phyloP scores from a whole-genome alignment of 148 eudicot genomes.

The Rheum nobile region DNA sequence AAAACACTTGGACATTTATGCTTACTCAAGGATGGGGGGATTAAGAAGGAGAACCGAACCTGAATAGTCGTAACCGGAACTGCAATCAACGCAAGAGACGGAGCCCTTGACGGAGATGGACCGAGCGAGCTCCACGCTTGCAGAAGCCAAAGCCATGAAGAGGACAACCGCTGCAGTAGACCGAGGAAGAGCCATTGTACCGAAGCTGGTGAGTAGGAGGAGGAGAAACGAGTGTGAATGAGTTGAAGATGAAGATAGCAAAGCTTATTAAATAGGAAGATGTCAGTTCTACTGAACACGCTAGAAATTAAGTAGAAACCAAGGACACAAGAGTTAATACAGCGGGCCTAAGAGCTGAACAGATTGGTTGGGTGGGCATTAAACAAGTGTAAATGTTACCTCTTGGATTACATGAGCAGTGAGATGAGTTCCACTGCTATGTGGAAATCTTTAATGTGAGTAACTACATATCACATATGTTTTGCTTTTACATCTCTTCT shows the following conservation, averaged over 20 bases:
- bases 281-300: background rate
- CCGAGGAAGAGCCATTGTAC: slow-evolving; percentile 8
- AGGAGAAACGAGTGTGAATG: background rate
- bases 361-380: slow-evolving; percentile 7
- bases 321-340: background rate
- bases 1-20: background rate
- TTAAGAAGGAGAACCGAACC: background rate
- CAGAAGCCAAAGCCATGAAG: slow-evolving; percentile 13
- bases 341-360: slow-evolving; percentile 1
- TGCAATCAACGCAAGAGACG: slow-evolving; percentile 42
- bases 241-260: slow-evolving; percentile 1
- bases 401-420: background rate
- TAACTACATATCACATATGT: background rate
- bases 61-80: slow-evolving; percentile 22
- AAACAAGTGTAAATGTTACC: background rate
- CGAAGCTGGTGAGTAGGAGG: background rate
- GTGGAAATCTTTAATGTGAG: background rate
- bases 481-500: background rate
- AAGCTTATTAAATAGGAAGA: background rate
- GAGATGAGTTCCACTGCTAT: background rate
- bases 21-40: background rate
- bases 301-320: background rate
- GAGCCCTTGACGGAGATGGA: slow-evolving; percentile 27
- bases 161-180: background rate
- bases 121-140: slow-evolving; percentile 13